phyloP scores from a whole-genome alignment of 1,284 basidiomycete species.

The Boletus smithii region DNA sequence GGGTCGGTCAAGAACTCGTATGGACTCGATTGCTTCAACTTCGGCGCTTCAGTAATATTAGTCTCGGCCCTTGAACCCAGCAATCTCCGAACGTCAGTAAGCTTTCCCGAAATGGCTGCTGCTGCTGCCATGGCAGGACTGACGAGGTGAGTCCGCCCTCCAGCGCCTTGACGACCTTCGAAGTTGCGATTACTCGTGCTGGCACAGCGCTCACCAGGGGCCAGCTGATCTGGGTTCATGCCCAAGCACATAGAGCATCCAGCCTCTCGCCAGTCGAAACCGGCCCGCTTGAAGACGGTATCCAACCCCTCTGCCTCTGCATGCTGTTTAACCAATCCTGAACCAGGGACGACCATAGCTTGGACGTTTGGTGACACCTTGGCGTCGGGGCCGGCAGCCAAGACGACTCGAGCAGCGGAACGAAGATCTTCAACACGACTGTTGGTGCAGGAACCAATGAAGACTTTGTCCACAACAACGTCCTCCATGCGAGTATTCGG shows the following conservation, averaged over 20 bases:
- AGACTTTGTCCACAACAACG: slow-evolving; percentile 87
- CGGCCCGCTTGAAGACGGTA: slow-evolving; percentile 87
- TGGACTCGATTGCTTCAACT: slow-evolving; percentile 67
- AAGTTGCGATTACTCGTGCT: slow-evolving; percentile 98
- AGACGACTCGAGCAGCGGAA: slow-evolving; percentile 74
- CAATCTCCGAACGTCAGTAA: slow-evolving; percentile 88
- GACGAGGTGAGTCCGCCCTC: slow-evolving; percentile 89
- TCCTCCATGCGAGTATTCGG: slow-evolving; percentile 84
- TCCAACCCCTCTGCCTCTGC: slow-evolving; percentile 94
- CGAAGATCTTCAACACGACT: slow-evolving; percentile 92
- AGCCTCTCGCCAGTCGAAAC: slow-evolving; percentile 97
- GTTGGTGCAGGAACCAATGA: slow-evolving; percentile 97
- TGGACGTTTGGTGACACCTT: slow-evolving; percentile 78
- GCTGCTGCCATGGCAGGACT: slow-evolving; percentile 97
- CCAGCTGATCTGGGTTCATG: slow-evolving; percentile 95
- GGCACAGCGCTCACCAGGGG: slow-evolving; percentile 89
- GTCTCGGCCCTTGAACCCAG: slow-evolving; percentile 51
- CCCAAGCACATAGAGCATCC: slow-evolving; percentile 98
- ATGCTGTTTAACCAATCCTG: slow-evolving; percentile 91
- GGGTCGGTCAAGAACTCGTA: slow-evolving; percentile 78
- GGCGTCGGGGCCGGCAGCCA: slow-evolving; percentile 73
- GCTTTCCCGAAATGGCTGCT: slow-evolving; percentile 84
- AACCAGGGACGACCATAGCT: slow-evolving; percentile 96
- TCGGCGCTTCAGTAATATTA: slow-evolving; percentile 44
- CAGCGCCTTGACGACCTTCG: slow-evolving; percentile 75